phyloP scores from a whole-genome alignment of 805 yeast genomes.

The Saturnispora dispora region DNA sequence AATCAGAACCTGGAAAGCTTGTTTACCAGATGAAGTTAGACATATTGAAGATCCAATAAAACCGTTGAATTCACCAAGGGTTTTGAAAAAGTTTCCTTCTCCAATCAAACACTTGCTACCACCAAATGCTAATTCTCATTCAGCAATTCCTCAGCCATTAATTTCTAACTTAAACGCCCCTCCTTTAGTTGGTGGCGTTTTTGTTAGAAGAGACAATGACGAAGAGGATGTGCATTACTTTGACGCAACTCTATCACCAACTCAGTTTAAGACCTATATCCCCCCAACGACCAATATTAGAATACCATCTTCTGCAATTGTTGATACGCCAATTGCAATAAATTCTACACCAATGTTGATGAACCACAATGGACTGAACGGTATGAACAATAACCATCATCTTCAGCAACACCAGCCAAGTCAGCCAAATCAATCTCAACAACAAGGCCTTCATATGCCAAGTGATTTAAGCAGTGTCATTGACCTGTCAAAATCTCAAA shows the following conservation, averaged over 20 bases:
- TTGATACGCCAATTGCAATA: conserved; percentile 8
- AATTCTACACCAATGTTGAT: background rate
- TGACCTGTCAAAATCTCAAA: background rate
- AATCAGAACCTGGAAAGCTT: conserved; percentile 97
- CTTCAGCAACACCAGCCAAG: background rate
- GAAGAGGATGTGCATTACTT: conserved; percentile 72
- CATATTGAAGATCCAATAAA: conserved; percentile 73
- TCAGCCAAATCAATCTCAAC: background rate
- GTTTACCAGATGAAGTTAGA: conserved; percentile 93
- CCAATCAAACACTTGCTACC: conserved; percentile 77
- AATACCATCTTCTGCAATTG: conserved; percentile 15
- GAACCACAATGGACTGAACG: background rate
- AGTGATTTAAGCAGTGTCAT: background rate
- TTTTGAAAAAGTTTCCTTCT: conserved; percentile 67
- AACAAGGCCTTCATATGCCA: background rate
- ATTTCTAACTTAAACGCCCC: conserved; percentile 83
- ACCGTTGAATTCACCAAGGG: conserved; percentile 56
- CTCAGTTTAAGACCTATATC: conserved; percentile 24
- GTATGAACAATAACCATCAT: background rate
- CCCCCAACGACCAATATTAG: conserved; percentile 26
- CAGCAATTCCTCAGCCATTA: conserved; percentile 75
- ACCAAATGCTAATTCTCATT: conserved; percentile 59
- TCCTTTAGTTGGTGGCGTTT: conserved; percentile 90
- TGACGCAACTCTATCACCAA: conserved; percentile 21
- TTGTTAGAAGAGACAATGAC: conserved; percentile 61